Percentiles rank a stretch among this genome's conserved stretches.
Evolutionary conservation across 176 grass and related monocot species (phyloP).

Genomic region (Dactylis glomerata): DNA sequence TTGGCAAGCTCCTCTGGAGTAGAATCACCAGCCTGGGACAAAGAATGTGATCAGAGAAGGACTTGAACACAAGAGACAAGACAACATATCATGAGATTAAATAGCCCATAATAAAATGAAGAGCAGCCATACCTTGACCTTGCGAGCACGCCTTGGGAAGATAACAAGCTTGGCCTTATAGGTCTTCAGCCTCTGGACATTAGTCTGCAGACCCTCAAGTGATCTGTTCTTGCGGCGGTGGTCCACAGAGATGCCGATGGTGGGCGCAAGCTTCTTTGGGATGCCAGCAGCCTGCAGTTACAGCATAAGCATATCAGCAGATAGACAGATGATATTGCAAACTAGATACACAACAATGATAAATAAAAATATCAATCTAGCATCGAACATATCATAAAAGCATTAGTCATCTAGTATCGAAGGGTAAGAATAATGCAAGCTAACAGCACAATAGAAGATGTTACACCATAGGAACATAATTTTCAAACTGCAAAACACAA

Average conservation of each 20-base stretch:
- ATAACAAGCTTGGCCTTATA: slow-evolving; percentile 87
- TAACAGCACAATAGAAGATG: no score
- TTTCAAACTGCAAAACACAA: no score
- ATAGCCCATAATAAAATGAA: background rate
- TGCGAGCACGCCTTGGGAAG: slow-evolving; percentile 73
- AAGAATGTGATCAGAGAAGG: background rate
- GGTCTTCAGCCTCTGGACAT: slow-evolving; percentile 70
- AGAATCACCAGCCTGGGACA: slow-evolving; percentile 75
- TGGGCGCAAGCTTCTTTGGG: no score
- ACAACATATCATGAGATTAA: background rate
- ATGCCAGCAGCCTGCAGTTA: slow-evolving; percentile 47
- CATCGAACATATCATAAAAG: no score
- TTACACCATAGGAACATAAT: no score
- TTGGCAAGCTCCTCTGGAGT: slow-evolving; percentile 75
- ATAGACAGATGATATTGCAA: background rate
- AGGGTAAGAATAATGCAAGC: no score
- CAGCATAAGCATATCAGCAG: background rate
- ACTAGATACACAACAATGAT: background rate
- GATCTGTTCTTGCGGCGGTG: slow-evolving; percentile 77
- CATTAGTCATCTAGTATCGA: no score
- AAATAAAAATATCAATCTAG: background rate
- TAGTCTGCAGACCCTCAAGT: slow-evolving; percentile 72
- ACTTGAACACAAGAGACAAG: no score
- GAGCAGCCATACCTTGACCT: slow-evolving; percentile 57
- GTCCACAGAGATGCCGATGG: slow-evolving; percentile 84